phyloP scores from a whole-genome alignment of 176 grass and related monocot genomes.

The Hsuehochloa calcarea region DNA sequence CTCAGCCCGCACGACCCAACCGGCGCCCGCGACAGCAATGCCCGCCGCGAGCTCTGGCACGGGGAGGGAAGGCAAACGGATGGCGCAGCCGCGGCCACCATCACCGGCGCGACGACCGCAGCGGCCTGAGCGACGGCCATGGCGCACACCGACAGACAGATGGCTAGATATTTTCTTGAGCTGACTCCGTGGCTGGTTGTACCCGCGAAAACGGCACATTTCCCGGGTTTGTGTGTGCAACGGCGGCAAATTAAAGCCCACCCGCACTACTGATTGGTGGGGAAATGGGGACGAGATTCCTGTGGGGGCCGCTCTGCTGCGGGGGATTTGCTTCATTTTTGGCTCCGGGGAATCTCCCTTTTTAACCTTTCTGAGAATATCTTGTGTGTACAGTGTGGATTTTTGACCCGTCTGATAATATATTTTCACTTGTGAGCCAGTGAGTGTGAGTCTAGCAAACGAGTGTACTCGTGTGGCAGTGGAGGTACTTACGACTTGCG shows the following conservation, averaged over 20 bases:
- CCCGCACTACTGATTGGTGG: conserved; percentile 3
- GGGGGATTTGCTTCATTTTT: neutral
- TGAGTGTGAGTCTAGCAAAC: no score
- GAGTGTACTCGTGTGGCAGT: no score
- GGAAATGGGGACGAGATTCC: conserved; percentile 24
- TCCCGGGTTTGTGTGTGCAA: neutral
- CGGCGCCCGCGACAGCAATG: neutral
- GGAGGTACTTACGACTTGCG: no score
- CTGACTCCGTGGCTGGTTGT: neutral
- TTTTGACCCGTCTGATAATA: no score
- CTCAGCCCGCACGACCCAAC: conserved; percentile 4
- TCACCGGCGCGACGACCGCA: conserved; percentile 5
- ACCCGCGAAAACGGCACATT: neutral
- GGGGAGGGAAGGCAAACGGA: neutral
- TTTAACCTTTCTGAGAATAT: neutral
- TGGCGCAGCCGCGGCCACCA: neutral
- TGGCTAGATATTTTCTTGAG: neutral
- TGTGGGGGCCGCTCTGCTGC: neutral
- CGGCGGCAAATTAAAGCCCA: neutral
- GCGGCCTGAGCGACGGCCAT: conserved; percentile 31
- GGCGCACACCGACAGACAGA: neutral
- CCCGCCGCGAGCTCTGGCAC: neutral
- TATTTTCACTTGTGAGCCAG: no score
- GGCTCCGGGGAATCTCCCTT: neutral
- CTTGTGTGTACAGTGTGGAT: neutral